Evolutionary conservation across 805 yeast genomes (phyloP).

Genomic region (Starmerella floricola): DNA sequence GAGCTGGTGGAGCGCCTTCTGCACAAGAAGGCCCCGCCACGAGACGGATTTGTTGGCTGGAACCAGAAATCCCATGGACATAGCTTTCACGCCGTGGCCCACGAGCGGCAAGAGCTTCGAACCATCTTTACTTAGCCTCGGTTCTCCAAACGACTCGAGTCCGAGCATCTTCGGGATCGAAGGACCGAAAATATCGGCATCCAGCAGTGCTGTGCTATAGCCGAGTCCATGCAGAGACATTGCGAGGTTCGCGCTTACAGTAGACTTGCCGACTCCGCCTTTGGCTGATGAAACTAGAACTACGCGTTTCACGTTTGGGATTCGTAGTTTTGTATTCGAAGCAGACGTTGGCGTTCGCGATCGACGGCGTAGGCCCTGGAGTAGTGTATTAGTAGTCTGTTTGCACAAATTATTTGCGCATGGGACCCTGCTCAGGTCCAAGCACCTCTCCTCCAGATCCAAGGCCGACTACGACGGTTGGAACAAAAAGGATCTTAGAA

Average conservation of each 20-base stretch:
- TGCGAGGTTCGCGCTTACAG: slow-evolving; percentile 57
- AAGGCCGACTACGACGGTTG: no score
- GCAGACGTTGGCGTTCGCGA: slow-evolving; percentile 2
- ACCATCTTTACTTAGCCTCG: slow-evolving; percentile 41
- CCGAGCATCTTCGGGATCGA: slow-evolving; percentile 62
- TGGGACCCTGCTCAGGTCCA: background rate
- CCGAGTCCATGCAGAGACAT: slow-evolving; percentile 44
- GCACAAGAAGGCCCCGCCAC: slow-evolving; percentile 80
- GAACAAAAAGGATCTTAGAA: no score
- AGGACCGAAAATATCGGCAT: slow-evolving; percentile 78
- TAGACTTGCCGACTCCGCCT: slow-evolving; percentile 75
- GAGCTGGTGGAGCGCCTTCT: slow-evolving; percentile 77
- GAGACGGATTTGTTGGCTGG: slow-evolving; percentile 54
- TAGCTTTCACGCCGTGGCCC: slow-evolving; percentile 66
- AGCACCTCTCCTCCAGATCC: no score
- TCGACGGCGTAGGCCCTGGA: slow-evolving; percentile 35
- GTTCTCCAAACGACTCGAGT: slow-evolving; percentile 47
- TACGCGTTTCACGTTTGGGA: slow-evolving; percentile 51
- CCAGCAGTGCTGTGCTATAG: slow-evolving; percentile 53
- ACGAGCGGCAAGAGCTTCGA: slow-evolving; percentile 46
- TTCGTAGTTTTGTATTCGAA: slow-evolving; percentile 28
- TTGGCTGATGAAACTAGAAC: slow-evolving; percentile 63
- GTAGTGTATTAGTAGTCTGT: slow-evolving; percentile 22
- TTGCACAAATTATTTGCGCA: no score
- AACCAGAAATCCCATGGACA: slow-evolving; percentile 82